phyloP scores from a whole-genome alignment of 768 basidiomycete genomes.

The Mycena indigotica region DNA sequence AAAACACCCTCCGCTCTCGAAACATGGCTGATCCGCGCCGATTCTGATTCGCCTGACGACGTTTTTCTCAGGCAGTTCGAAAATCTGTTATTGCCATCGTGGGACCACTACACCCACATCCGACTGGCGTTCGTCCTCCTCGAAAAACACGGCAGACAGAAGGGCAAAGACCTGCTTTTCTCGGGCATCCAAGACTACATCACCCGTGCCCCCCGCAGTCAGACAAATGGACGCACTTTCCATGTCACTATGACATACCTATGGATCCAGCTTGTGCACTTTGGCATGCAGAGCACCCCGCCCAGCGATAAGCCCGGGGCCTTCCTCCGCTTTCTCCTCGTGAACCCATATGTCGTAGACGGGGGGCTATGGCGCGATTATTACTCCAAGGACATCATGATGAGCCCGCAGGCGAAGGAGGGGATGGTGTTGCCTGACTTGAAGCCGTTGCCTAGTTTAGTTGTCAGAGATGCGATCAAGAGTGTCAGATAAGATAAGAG shows the following conservation, averaged over 20 bases:
- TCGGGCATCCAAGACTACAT: conserved; percentile 46
- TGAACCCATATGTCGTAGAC: conserved; percentile 45
- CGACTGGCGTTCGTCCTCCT: conserved; percentile 46
- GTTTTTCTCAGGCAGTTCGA: conserved; percentile 41
- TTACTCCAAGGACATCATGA: conserved; percentile 46
- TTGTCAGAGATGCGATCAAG: conserved; percentile 16
- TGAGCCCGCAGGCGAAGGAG: conserved; percentile 41
- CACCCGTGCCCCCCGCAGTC: conserved; percentile 29
- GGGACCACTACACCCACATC: conserved; percentile 55
- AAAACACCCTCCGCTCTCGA: conserved; percentile 33
- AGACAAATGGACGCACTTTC: conserved; percentile 43
- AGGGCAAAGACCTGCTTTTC: conserved; percentile 52
- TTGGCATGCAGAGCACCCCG: conserved; percentile 43
- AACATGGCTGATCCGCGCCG: conserved; percentile 39
- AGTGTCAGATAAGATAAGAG: background rate
- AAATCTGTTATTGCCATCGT: conserved; percentile 37
- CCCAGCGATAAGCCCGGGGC: conserved; percentile 22
- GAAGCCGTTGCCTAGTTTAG: conserved; percentile 44
- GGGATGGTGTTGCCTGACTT: conserved; percentile 50
- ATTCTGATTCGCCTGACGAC: conserved; percentile 32
- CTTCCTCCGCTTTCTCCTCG: conserved; percentile 39
- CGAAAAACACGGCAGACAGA: conserved; percentile 42
- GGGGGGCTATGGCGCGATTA: conserved; percentile 41
- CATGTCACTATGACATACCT: conserved; percentile 54
- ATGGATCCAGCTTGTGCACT: conserved; percentile 52